Evolutionary conservation across 1,284 basidiomycete species (phyloP).

Genomic region (Caloboletus firmus): DNA sequence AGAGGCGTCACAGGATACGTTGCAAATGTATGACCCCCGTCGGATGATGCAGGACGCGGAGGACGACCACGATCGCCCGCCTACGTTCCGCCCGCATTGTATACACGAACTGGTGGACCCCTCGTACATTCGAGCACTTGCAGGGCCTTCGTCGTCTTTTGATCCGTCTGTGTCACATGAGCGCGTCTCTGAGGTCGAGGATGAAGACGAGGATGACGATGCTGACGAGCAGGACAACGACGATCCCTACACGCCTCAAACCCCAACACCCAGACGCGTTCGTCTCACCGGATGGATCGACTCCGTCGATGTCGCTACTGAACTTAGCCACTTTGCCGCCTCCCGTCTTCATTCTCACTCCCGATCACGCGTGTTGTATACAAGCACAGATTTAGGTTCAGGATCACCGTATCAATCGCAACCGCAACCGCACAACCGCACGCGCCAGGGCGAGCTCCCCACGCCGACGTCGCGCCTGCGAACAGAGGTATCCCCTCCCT

Average conservation of each 20-base stretch:
- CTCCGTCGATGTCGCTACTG: conserved; percentile 44
- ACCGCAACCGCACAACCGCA: neutral
- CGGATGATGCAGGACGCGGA: conserved; percentile 23
- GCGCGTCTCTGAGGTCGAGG: neutral
- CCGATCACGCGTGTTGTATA: neutral
- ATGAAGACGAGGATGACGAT: neutral
- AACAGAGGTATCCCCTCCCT: neutral
- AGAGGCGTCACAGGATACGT: conserved; percentile 20
- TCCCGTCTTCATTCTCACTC: conserved; percentile 13
- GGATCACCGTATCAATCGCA: neutral
- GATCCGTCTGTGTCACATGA: conserved; percentile 2
- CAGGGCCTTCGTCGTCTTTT: conserved; percentile 12
- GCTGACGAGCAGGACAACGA: conserved; percentile 8
- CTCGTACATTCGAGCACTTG: conserved; percentile 34
- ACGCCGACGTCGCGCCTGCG: neutral
- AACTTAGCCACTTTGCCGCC: conserved; percentile 18
- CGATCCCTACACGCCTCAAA: conserved; percentile 15
- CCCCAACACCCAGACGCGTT: conserved; percentile 34
- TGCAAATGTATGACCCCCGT: conserved; percentile 17
- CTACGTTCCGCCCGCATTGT: conserved; percentile 36
- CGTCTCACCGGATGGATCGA: conserved; percentile 56
- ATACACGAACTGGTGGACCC: conserved; percentile 54
- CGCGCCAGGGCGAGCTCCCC: neutral
- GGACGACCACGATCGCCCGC: conserved; percentile 18
- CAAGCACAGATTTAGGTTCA: neutral